These are phyloP conservation scores for Botryobasidium botryosum DNA, from an alignment of 768 basidiomycete genomes.

Conservation along the genomic window DNA sequence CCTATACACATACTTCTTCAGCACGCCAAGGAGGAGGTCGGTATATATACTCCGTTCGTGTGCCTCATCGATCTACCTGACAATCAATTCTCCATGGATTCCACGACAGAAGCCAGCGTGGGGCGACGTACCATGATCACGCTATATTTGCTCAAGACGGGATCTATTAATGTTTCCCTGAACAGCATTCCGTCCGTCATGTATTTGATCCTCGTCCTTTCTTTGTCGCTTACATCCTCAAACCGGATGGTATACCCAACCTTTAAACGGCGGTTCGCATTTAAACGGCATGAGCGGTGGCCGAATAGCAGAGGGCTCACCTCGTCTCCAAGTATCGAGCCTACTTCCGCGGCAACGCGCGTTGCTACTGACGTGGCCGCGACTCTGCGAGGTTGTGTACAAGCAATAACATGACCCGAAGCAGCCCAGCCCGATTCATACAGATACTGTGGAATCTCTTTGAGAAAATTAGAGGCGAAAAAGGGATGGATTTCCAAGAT, in stretches of 20 bases:
- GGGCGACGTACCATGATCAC: constrained; percentile 67
- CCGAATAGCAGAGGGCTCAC: constrained; percentile 22
- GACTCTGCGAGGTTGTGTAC: constrained; percentile 84
- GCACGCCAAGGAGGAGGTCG: constrained; percentile 73
- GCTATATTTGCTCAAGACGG: constrained; percentile 79
- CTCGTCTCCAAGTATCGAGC: constrained; percentile 75
- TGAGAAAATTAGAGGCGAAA: neutral
- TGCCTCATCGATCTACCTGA: constrained; percentile 76
- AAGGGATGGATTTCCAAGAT: no score
- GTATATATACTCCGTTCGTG: constrained; percentile 96
- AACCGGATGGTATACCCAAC: constrained; percentile 97
- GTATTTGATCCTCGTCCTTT: constrained; percentile 78
- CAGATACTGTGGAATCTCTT: constrained; percentile 92
- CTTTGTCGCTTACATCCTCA: constrained; percentile 77
- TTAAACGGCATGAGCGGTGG: neutral
- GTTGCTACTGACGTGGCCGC: constrained; percentile 89
- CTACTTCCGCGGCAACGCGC: constrained; percentile 86
- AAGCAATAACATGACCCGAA: constrained; percentile 70
- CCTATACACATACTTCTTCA: constrained; percentile 89
- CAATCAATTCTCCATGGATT: neutral
- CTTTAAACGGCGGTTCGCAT: constrained; percentile 25
- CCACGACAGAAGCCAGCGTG: neutral
- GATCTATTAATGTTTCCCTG: constrained; percentile 82
- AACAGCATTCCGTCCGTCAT: constrained; percentile 99
- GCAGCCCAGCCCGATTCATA: constrained; percentile 85